Evolutionary conservation across 805 yeast genomes (phyloP), one percentile per base, ranked within the genome.

Genomic region (Starmerella sp.): DNA sequence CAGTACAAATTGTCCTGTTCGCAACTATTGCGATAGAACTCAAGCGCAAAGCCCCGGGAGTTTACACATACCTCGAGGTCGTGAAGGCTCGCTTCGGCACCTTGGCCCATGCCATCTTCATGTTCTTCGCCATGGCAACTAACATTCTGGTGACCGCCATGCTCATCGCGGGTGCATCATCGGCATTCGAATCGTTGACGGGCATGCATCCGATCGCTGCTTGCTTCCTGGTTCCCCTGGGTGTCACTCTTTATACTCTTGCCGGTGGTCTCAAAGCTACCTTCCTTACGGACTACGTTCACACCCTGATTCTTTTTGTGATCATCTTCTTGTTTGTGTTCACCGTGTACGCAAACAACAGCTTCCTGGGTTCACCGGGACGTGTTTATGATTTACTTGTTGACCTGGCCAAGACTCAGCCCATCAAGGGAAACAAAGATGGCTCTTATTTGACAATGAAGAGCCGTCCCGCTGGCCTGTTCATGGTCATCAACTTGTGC

Each of bases 381-480:
- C 76, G 73, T 14, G 86, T 90, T 29, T 90, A 84, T 79, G 95
- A 87, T 17, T 69, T 78, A 29, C 77, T 90, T 48, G 79, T 81
- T 8, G 76, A 73, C 52, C 59, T 65, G 13, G 91, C 83, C 5
- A 66, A 73, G 42, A 71, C 73, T 5, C 72, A 75, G 36, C 96
- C 97, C 22, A 78, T 84, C 36, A 73, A 69, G 14, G 95, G 95
- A 42, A 90, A 90, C 67, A 83, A 87, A 1, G 81, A 80, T 3
- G 97, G 97, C 51, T 84, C 91, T 5, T 90, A 83, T 67, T 74
- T 91, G 63, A 91, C 97, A 35, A 84, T 91, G 86, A 77, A 82
- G 63, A 86, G 96, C 5, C 77, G 79, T 62, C 76, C 84, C 6
- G 96, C 95, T 48, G 96, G 95, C 61, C 84, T 89, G 50, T 90